phyloP scores from a whole-genome alignment of 768 basidiomycete species.

The Coprinopsis sp. region DNA sequence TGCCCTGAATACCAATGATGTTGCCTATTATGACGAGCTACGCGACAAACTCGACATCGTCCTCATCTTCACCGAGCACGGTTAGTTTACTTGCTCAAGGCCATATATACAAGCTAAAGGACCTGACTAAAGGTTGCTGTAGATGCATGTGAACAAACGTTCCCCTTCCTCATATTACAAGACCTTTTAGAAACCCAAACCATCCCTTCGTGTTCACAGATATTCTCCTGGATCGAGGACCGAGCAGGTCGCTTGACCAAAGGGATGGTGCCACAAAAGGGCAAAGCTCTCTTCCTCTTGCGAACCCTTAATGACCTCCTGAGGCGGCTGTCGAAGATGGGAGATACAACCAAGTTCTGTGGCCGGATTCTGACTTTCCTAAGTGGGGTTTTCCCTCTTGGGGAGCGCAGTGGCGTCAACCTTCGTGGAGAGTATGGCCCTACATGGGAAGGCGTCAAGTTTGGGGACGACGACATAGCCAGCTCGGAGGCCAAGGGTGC shows the following conservation, averaged over 20 bases:
- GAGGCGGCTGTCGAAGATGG: slow-evolving; percentile 81
- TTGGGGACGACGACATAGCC: slow-evolving; percentile 19
- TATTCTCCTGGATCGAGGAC: slow-evolving; percentile 84
- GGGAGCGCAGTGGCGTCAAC: slow-evolving; percentile 90
- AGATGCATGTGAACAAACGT: slow-evolving; percentile 77
- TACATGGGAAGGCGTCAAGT: slow-evolving; percentile 64
- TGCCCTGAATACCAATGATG: slow-evolving; percentile 49
- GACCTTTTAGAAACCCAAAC: slow-evolving; percentile 85
- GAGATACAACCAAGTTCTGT: slow-evolving; percentile 79
- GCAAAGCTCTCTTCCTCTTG: slow-evolving; percentile 80
- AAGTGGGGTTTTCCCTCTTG: slow-evolving; percentile 79
- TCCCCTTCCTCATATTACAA: slow-evolving; percentile 71
- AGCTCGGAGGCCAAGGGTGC: slow-evolving; percentile 22
- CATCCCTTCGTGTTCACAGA: slow-evolving; percentile 76
- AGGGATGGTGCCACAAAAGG: slow-evolving; percentile 80
- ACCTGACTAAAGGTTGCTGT: not conserved
- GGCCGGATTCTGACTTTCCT: slow-evolving; percentile 87
- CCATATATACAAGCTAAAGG: not conserved
- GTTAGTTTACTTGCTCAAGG: slow-evolving; percentile 33
- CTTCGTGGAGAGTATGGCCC: slow-evolving; percentile 84
- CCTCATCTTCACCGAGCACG: slow-evolving; percentile 73
- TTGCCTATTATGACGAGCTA: slow-evolving; percentile 58
- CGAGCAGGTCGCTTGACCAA: slow-evolving; percentile 67
- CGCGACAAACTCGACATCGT: slow-evolving; percentile 65
- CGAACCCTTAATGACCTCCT: slow-evolving; percentile 85